Percentiles rank a stretch among this genome's conserved stretches.
phyloP scores from a whole-genome alignment of 345 rosid genomes.

The Cochlearia excelsa region DNA sequence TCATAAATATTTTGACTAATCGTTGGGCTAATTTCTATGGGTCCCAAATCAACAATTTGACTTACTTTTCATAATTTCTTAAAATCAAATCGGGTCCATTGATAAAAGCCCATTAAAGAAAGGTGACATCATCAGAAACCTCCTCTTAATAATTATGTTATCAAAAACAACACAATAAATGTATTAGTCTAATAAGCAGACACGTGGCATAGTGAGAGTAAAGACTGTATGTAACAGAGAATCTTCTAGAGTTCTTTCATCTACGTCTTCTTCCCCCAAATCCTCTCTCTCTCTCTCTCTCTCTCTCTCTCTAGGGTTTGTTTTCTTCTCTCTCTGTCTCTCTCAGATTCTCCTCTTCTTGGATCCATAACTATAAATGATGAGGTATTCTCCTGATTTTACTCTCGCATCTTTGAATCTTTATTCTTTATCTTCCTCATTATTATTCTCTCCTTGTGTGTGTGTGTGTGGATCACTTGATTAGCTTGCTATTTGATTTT shows the following conservation, averaged over 20 bases:
- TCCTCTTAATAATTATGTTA: neutral
- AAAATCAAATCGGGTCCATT: neutral
- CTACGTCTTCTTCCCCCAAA: conserved; percentile 28
- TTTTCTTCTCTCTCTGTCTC: neutral
- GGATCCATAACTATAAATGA: conserved; percentile 6
- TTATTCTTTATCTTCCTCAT: neutral
- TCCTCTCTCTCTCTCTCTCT: conserved; percentile 6
- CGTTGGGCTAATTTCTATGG: neutral
- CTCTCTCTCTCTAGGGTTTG: conserved; percentile 29
- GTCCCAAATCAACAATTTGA: neutral
- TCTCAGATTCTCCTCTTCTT: conserved; percentile 12
- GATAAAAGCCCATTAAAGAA: neutral
- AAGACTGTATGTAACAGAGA: conserved; percentile 11
- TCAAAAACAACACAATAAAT: neutral
- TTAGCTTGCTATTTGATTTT: neutral
- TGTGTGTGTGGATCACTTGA: conserved; percentile 9
- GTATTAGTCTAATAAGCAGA: neutral
- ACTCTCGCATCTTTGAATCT: conserved; percentile 9
- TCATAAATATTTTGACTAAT: too few relatives aligned
- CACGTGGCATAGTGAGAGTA: conserved; percentile 24
- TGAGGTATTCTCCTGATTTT: conserved; percentile 16
- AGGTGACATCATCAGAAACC: neutral
- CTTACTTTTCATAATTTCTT: neutral
- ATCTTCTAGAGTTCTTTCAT: conserved; percentile 17
- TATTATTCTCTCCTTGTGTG: neutral